phyloP scores from a whole-genome alignment of 1,284 basidiomycete species.

The Dichomitus squalens region DNA sequence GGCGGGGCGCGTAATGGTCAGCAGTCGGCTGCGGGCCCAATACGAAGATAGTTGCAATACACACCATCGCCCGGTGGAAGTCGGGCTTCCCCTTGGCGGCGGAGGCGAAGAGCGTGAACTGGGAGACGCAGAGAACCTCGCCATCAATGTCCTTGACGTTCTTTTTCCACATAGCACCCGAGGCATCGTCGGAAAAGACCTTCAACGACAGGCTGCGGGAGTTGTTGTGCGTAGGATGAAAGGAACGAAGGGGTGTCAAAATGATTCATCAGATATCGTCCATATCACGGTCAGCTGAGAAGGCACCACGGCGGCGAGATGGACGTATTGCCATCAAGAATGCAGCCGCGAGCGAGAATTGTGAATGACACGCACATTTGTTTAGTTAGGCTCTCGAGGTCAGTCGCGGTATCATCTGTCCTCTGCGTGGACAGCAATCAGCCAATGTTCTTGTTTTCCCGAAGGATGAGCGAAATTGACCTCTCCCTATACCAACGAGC shows the following conservation, averaged over 20 bases:
- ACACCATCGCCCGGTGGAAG: slow-evolving; percentile 89
- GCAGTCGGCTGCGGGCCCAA: slow-evolving; percentile 7
- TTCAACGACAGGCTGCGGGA: slow-evolving; percentile 63
- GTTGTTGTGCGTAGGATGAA: neutral
- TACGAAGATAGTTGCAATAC: slow-evolving; percentile 20
- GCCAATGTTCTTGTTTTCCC: slow-evolving; percentile 16
- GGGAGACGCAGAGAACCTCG: slow-evolving; percentile 88
- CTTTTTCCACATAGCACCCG: slow-evolving; percentile 74
- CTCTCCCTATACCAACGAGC: slow-evolving; percentile 82
- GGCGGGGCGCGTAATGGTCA: slow-evolving; percentile 7
- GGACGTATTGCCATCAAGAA: neutral
- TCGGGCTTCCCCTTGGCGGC: slow-evolving; percentile 90
- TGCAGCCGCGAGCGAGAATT: slow-evolving; percentile 1
- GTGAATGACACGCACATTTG: slow-evolving; percentile 84
- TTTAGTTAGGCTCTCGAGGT: slow-evolving; percentile 72
- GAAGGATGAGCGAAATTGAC: slow-evolving; percentile 42
- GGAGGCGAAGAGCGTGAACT: slow-evolving; percentile 89
- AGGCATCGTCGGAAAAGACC: slow-evolving; percentile 66
- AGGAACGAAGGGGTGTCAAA: neutral
- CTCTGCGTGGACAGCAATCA: slow-evolving; percentile 24
- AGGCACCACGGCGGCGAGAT: neutral
- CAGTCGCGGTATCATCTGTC: slow-evolving; percentile 77
- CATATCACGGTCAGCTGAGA: neutral
- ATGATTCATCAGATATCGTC: neutral
- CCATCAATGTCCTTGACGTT: slow-evolving; percentile 85